Conservation (phyloP, 768 basidiomycete genomes). For the Phaffia tasmanica region DNA sequence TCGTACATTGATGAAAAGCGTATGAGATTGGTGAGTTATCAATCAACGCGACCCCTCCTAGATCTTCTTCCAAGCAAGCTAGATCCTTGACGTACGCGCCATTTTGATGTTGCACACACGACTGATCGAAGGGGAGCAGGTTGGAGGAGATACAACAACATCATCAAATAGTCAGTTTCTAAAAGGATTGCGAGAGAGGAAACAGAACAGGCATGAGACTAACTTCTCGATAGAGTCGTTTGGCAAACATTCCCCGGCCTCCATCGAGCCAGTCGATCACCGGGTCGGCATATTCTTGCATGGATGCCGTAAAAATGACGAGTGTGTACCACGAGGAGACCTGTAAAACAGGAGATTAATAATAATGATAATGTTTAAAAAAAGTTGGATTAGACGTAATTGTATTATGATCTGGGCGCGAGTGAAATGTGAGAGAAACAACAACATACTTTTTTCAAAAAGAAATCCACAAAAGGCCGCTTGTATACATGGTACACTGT, state of each 20-base stretch:
- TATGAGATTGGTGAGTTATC: conserved; percentile 95
- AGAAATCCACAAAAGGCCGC: conserved; percentile 91
- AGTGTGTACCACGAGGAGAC: conserved; percentile 97
- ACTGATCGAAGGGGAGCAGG: conserved; percentile 45
- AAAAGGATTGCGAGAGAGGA: conserved; percentile 5
- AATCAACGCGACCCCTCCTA: conserved; percentile 83
- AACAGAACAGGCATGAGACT: conserved; percentile 7
- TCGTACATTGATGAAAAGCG: conserved; percentile 76
- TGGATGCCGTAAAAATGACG: conserved; percentile 96
- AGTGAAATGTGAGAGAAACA: neutral
- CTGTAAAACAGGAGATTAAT: conserved; percentile 42
- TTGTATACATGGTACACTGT: conserved; percentile 98
- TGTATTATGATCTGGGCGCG: neutral
- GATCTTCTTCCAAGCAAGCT: conserved; percentile 72
- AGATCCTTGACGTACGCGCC: conserved; percentile 94
- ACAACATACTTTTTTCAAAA: conserved; percentile 61
- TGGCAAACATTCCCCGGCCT: conserved; percentile 76
- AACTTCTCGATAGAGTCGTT: conserved; percentile 85
- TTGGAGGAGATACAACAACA: neutral
- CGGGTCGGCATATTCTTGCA: conserved; percentile 99
- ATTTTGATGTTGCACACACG: conserved; percentile 81
- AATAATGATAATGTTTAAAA: neutral
- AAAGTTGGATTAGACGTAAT: neutral
- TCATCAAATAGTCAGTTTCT: neutral
- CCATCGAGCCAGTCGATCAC: conserved; percentile 99